These are phyloP conservation scores for Daldinia loculata DNA, from an alignment of 495 filamentous ascomycete species.

Conservation along the genomic window DNA sequence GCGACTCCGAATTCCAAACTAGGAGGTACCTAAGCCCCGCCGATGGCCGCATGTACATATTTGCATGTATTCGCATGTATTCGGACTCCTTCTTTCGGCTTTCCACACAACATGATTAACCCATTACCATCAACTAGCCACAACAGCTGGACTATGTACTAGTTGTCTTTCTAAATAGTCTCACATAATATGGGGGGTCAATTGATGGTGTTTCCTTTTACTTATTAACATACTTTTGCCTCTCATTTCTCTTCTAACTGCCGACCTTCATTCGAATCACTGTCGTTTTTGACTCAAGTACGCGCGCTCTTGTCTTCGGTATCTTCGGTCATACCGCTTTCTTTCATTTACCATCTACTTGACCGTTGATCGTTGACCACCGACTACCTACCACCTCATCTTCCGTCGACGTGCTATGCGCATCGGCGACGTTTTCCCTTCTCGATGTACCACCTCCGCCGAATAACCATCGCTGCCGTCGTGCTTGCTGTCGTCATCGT, in stretches of 20 bases:
- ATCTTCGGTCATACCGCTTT: constrained; percentile 25
- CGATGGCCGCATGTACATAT: constrained; percentile 10
- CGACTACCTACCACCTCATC: constrained; percentile 1
- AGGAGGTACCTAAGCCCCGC: not conserved
- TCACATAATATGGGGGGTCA: constrained; percentile 31
- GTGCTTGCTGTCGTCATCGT: constrained; percentile 47
- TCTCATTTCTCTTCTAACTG: constrained; percentile 21
- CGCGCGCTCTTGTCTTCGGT: constrained; percentile 4
- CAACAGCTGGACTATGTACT: constrained; percentile 19
- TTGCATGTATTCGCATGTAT: not conserved
- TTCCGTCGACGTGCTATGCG: constrained; percentile 36
- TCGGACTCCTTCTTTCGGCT: constrained; percentile 9
- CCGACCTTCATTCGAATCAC: constrained; percentile 33
- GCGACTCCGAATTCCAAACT: not conserved
- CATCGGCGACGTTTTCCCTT: constrained; percentile 30
- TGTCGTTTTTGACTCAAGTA: constrained; percentile 18
- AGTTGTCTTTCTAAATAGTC: constrained; percentile 17
- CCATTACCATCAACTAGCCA: constrained; percentile 10
- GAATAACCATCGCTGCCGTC: constrained; percentile 44
- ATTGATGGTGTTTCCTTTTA: constrained; percentile 31
- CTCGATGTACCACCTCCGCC: constrained; percentile 50
- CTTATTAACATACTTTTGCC: not conserved
- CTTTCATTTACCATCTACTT: constrained; percentile 10
- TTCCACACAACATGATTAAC: constrained; percentile 1
- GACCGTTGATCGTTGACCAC: constrained; percentile 5